Evolutionary conservation across 2,329 filamentous ascomycete genomes (phyloP), one percentile per base, ranked within the genome.

Genomic region (Colletotrichum australisinense): DNA sequence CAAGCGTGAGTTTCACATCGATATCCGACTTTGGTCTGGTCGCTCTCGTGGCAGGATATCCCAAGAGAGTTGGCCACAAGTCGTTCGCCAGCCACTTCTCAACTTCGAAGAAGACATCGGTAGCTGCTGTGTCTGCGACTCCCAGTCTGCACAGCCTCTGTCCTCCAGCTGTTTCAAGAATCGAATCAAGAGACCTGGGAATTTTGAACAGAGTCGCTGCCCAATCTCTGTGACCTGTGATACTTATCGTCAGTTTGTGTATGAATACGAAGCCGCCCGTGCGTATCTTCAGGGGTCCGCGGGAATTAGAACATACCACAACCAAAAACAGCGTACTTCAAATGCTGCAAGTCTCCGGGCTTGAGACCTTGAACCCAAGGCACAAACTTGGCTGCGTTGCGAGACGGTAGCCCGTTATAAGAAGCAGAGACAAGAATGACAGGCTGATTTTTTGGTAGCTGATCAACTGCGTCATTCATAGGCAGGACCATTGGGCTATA

Each of bases 341-440:
- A 86, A 19, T 85, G 87, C 7, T 88, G 79, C 22, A 19, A 42
- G 19, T 26, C 19, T 26, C 60, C 30, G 1, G 9, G 14, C 63
- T 87, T 83, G 55, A 86, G 80, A 11, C 77, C 83, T 76, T 89
- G 83, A 2, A 93, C 76, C 92, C 92, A 94, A 3, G 86, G 82
- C 42, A 90, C 87, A 77, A 94, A 94, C 57, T 89, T 86, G 0
- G 83, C 85, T 0, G 92, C 93, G 70, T 94, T 94, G 75, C 93
- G 91, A 0, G 92, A 89, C 0, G 92, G 91, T 65, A 92, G 85
- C 0, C 93, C 93, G 77, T 94, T 92, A 76, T 94, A 94, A 2
- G 89, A 91, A 0, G 92, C 87, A 0, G 89, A 90, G 74, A 94
- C 87, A 68, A 94, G 84, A 16, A 93, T 82, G 0, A 92, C 84